phyloP scores from a whole-genome alignment of 805 yeast genomes.

The Ogataea neopini region DNA sequence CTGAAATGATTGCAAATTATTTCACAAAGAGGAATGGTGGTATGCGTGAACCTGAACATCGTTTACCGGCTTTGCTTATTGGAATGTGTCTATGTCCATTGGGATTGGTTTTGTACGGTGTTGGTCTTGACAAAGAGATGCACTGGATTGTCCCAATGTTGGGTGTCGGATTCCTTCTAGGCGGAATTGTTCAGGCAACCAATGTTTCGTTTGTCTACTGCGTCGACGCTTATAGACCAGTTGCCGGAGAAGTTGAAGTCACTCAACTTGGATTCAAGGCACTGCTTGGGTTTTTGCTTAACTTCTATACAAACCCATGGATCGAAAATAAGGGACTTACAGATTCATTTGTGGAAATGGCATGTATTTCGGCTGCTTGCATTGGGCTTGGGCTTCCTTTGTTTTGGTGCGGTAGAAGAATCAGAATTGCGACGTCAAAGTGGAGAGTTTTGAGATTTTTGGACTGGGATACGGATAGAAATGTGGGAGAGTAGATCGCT shows the following conservation, averaged over 20 bases:
- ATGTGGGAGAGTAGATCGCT: constrained; percentile 9
- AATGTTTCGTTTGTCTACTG: constrained; percentile 13
- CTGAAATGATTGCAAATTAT: constrained; percentile 10
- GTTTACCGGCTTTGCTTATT: constrained; percentile 8
- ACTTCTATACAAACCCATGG: constrained; percentile 14
- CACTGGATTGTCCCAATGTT: constrained; percentile 13
- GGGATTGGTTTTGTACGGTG: constrained; percentile 10
- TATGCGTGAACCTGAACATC: constrained; percentile 12
- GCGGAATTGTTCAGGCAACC: constrained; percentile 13
- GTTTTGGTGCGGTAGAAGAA: constrained; percentile 12
- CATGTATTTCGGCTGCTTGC: constrained; percentile 11
- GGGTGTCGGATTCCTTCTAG: constrained; percentile 10
- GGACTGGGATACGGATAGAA: constrained; percentile 7
- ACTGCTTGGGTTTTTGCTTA: constrained; percentile 10
- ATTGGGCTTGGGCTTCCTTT: constrained; percentile 11
- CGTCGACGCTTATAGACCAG: constrained; percentile 12
- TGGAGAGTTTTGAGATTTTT: constrained; percentile 8
- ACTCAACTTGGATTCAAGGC: constrained; percentile 13
- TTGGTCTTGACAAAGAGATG: constrained; percentile 6
- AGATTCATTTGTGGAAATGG: constrained; percentile 12
- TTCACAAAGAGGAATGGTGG: constrained; percentile 14
- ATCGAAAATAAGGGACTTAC: constrained; percentile 7
- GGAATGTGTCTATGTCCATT: constrained; percentile 8
- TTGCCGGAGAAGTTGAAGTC: constrained; percentile 14
- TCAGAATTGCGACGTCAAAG: constrained; percentile 9